phyloP scores from a whole-genome alignment of 495 filamentous ascomycete species.

The Aspergillus biplanus region DNA sequence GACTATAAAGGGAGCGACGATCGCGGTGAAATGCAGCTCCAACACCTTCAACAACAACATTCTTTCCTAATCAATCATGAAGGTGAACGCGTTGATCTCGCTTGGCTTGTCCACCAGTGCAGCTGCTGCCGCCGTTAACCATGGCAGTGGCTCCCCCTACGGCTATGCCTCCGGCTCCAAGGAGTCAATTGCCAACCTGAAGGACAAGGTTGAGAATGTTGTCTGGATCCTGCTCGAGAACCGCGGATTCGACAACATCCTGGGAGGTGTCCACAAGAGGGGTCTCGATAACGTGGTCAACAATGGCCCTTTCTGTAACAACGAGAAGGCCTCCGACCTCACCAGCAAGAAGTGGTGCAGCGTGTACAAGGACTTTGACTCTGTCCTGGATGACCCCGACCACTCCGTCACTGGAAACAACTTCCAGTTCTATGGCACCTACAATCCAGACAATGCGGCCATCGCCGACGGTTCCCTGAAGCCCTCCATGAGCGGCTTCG shows the following conservation, averaged over 20 bases:
- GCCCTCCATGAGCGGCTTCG: constrained; percentile 47
- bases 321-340: constrained; percentile 42
- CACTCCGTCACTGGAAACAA: constrained; percentile 55
- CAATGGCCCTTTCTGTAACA: constrained; percentile 49
- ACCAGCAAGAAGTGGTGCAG: constrained; percentile 42
- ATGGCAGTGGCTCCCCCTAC: background rate
- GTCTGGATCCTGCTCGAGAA: constrained; percentile 50
- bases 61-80: background rate
- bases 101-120: background rate
- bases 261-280: constrained; percentile 40
- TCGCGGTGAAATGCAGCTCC: background rate
- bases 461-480: constrained; percentile 39
- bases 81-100: background rate
- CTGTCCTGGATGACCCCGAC: constrained; percentile 51
- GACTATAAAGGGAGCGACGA: background rate
- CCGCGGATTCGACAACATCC: constrained; percentile 48
- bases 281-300: constrained; percentile 49
- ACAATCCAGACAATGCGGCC: constrained; percentile 40
- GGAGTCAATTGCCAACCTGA: constrained; percentile 36
- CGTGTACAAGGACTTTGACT: constrained; percentile 46
- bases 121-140: background rate
- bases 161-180: constrained; percentile 15
- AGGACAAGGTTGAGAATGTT: constrained; percentile 50
- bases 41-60: background rate
- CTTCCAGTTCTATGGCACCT: constrained; percentile 53